Conservation (phyloP, 2,329 filamentous ascomycete species). For the Trichoderma sp. region DNA sequence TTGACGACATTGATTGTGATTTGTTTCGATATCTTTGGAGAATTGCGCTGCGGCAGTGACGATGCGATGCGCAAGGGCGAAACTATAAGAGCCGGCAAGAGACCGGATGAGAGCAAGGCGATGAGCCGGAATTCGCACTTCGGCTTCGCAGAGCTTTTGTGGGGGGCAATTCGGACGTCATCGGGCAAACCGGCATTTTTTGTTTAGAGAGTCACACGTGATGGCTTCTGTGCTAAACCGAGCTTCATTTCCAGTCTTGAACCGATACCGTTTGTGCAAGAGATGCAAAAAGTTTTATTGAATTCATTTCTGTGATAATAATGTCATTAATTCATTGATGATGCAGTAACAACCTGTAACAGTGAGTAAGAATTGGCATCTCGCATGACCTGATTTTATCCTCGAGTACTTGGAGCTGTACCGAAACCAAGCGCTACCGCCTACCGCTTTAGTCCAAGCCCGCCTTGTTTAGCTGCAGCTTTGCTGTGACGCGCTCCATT, state of each 20-base stretch:
- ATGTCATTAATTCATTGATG: neutral
- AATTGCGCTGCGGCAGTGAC: neutral
- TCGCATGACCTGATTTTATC: neutral
- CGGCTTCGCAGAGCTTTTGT: slow-evolving; percentile 12
- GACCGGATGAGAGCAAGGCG: neutral
- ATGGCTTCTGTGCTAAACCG: neutral
- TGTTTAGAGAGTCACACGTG: neutral
- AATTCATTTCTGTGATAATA: neutral
- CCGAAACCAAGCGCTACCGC: neutral
- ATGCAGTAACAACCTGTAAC: neutral
- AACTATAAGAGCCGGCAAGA: neutral
- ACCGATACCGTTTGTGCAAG: too few relatives aligned
- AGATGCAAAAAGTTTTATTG: neutral
- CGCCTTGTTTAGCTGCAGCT: slow-evolving; percentile 12
- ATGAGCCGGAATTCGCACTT: slow-evolving; percentile 11
- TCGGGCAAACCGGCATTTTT: slow-evolving; percentile 23
- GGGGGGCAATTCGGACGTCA: slow-evolving; percentile 33
- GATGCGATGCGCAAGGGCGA: neutral
- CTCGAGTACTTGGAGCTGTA: neutral
- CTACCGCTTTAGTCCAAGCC: slow-evolving; percentile 10
- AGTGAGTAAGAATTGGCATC: neutral
- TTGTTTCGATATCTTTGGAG: neutral
- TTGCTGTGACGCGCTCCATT: slow-evolving; percentile 18
- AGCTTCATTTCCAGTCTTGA: neutral
- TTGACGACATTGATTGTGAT: slow-evolving; percentile 32